Evolutionary conservation across 2,329 filamentous ascomycete species (phyloP), one percentile per base, ranked within the genome.

Genomic region (Neonectria faginata): DNA sequence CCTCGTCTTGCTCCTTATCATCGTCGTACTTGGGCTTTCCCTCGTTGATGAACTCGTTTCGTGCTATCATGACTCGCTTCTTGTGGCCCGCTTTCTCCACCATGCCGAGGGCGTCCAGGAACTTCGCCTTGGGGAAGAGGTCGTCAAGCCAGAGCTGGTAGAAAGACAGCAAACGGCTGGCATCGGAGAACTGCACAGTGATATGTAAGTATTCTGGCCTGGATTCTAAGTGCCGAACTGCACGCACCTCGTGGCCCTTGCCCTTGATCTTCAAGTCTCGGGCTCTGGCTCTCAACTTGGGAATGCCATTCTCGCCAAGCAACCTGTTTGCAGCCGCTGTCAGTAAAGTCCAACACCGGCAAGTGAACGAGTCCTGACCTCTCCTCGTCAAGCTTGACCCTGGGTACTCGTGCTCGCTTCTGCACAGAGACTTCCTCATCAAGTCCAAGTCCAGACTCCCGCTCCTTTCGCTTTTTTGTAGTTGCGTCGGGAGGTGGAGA

Each of bases 61-160:
- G 86, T 80, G 91, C 91, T 33, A 88, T 86, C 68, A 92, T 88
- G 76, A 98, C 86, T 14, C 85, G 84, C 76, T 92, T 94, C 72
- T 91, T 93, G 79, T 97, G 96, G 1, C 96, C 96, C 0, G 93
- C 85, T 79, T 97, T 97, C 78, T 99, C 96, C 2, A 98, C 92
- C 83, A 98, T 97, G 42, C 86, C 82, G 7, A 98, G 83, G 3
- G 92, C 96, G 74, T 99, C 96, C 52, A 92, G 87, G 74, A 99
- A 99, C 74, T 94, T 95, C 5, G 95, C 96, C 75, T 97, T 94
- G 12, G 96, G 96, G 75, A 94, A 99, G 12, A 99, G 84, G 75
- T 97, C 94, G 79, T 99, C 95, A 2, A 99, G 91, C 96, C 96
- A 99, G 60, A 97, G 80, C 77, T 98, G 96, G 76, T 98, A 99